A percentile compares a stretch with the other conserved stretches of the same genome.
These are phyloP conservation scores for Diaporthe sp. DNA, from an alignment of 2,329 filamentous ascomycete species.

Conservation along the genomic window DNA sequence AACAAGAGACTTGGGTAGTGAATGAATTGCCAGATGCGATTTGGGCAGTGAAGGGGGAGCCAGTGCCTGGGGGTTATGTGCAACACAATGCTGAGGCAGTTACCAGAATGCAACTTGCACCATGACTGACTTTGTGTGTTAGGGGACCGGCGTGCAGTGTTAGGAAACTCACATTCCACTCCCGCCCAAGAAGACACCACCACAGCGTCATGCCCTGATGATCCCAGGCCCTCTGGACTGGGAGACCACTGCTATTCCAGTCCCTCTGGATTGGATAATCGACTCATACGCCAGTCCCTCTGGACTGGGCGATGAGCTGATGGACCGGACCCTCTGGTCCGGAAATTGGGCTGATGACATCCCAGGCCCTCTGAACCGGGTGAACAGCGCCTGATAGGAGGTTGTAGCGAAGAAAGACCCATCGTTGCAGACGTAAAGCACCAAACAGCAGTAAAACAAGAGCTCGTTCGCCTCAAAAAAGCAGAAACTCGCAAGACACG, in stretches of 20 bases:
- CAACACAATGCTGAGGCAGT: background rate
- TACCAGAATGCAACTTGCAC: slow-evolving; percentile 1
- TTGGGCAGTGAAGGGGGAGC: background rate
- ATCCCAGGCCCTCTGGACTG: background rate
- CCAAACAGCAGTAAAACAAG: background rate
- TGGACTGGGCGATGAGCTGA: background rate
- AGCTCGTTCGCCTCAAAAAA: background rate
- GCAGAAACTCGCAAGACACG: slow-evolving; percentile 21
- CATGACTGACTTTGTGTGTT: background rate
- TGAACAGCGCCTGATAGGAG: background rate
- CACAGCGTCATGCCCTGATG: background rate
- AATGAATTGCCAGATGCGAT: background rate
- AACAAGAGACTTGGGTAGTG: background rate
- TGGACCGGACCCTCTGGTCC: background rate
- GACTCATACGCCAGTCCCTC: background rate
- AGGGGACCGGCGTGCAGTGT: background rate
- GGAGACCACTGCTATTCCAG: background rate
- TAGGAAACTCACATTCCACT: background rate
- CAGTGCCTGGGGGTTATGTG: background rate
- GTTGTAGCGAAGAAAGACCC: background rate
- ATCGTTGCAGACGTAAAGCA: slow-evolving; percentile 1
- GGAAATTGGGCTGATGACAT: background rate
- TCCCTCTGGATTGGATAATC: background rate
- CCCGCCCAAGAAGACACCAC: background rate
- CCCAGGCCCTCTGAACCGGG: background rate